Conservation (phyloP, 768 basidiomycete genomes). For the Suillus plorans region DNA sequence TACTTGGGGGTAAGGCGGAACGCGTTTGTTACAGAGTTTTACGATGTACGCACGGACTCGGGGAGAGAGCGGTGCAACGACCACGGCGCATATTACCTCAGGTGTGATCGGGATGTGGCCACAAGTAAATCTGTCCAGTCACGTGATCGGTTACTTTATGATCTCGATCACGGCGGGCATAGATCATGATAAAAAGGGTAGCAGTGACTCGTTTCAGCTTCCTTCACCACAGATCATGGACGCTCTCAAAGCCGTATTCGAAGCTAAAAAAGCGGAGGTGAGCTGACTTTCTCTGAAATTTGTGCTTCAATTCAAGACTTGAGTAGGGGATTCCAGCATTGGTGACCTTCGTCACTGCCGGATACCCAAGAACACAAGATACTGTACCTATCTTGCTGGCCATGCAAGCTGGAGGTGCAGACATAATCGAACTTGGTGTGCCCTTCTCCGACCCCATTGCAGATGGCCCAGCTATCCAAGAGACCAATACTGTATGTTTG, state of each 20-base stretch:
- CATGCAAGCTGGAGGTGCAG: slow-evolving; percentile 88
- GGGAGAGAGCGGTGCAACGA: background rate
- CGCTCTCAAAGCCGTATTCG: slow-evolving; percentile 29
- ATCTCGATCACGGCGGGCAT: background rate
- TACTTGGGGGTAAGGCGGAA: background rate
- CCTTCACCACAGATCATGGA: slow-evolving; percentile 18
- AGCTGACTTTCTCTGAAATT: background rate
- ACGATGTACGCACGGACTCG: too few species aligned
- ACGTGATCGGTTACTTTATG: background rate
- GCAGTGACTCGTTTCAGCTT: background rate
- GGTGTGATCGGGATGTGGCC: too few species aligned
- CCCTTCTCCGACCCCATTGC: slow-evolving; percentile 96
- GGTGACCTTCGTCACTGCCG: slow-evolving; percentile 90
- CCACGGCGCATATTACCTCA: too few species aligned
- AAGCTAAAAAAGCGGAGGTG: slow-evolving; percentile 24
- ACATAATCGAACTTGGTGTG: slow-evolving; percentile 90
- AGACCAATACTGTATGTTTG: slow-evolving; percentile 74
- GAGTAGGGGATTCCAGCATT: slow-evolving; percentile 56
- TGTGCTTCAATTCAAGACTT: slow-evolving; percentile 7
- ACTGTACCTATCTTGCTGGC: slow-evolving; percentile 86
- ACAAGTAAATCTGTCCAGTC: background rate
- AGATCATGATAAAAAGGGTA: background rate
- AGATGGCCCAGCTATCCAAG: slow-evolving; percentile 91
- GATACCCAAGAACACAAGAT: slow-evolving; percentile 74
- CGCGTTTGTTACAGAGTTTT: too few species aligned